These are phyloP conservation scores for Dalbergia oliveri DNA, from an alignment of 306 rosid genomes.

Conservation along the genomic window DNA sequence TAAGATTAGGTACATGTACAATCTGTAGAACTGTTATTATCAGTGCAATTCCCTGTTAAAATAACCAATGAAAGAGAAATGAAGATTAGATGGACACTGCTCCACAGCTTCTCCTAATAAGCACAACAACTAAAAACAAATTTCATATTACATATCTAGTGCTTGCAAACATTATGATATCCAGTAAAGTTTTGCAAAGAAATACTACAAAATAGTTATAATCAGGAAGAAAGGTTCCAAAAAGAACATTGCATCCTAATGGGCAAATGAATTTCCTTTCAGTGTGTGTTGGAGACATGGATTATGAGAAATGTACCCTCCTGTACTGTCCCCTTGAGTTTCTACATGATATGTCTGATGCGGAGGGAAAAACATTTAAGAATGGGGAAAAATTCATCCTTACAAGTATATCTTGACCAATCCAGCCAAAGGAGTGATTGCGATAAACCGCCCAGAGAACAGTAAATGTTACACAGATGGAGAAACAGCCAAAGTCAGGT, in stretches of 20 bases:
- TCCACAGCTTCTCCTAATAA: constrained; percentile 11
- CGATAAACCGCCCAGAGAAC: constrained; percentile 89
- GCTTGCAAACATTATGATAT: constrained; percentile 27
- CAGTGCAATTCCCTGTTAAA: constrained; percentile 83
- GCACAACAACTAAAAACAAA: constrained; percentile 23
- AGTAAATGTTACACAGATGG: constrained; percentile 89
- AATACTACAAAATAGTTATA: not conserved
- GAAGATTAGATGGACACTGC: constrained; percentile 34
- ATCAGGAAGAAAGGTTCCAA: constrained; percentile 15
- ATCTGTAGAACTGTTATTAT: constrained; percentile 91
- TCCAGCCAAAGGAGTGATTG: constrained; percentile 75
- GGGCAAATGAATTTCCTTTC: constrained; percentile 11
- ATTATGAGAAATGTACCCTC: constrained; percentile 25
- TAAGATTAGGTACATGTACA: constrained; percentile 92
- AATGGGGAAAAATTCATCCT: constrained; percentile 42
- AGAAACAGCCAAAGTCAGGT: constrained; percentile 87
- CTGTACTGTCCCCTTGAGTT: constrained; percentile 14
- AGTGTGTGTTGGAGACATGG: not conserved
- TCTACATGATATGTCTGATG: not conserved
- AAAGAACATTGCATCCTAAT: not conserved
- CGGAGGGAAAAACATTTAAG: constrained; percentile 13
- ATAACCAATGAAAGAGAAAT: constrained; percentile 39
- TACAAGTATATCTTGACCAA: constrained; percentile 96
- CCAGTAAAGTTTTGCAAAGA: not conserved
- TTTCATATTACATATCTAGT: constrained; percentile 23